phyloP scores from a whole-genome alignment of 2,329 filamentous ascomycete species.

The Corynespora cassiicola region DNA sequence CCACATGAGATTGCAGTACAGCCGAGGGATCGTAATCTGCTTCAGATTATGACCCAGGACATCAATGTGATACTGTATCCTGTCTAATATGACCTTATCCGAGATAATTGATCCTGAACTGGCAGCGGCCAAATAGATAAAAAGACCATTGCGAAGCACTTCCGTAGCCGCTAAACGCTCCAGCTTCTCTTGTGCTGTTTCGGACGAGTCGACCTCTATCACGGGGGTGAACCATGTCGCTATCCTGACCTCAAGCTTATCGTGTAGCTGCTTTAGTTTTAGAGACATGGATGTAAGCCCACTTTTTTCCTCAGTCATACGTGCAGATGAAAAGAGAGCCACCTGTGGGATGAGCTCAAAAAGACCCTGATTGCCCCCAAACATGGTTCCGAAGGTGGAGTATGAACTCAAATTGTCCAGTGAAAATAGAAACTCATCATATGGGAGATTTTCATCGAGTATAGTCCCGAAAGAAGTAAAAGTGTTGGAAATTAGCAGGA shows the following conservation, averaged over 20 bases:
- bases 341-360: background rate
- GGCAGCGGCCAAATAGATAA: conserved; percentile 1
- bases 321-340: background rate
- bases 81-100: background rate
- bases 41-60: background rate
- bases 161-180: background rate
- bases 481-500: background rate
- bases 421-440: background rate
- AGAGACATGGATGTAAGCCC: background rate
- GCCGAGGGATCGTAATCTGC: background rate
- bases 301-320: conserved; percentile 1
- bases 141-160: conserved; percentile 1
- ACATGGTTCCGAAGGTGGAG: background rate
- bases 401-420: background rate
- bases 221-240: too few relatives aligned
- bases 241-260: too few relatives aligned
- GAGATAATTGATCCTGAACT: background rate
- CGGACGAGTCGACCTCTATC: background rate
- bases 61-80: background rate
- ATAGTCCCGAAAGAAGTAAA: background rate
- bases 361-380: background rate
- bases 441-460: background rate
- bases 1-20: background rate
- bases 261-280: background rate
- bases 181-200: background rate